A percentile compares a stretch with the other conserved stretches of the same genome.
Evolutionary conservation across 2,329 filamentous ascomycete species (phyloP).

Genomic region (Penicillium sp.): DNA sequence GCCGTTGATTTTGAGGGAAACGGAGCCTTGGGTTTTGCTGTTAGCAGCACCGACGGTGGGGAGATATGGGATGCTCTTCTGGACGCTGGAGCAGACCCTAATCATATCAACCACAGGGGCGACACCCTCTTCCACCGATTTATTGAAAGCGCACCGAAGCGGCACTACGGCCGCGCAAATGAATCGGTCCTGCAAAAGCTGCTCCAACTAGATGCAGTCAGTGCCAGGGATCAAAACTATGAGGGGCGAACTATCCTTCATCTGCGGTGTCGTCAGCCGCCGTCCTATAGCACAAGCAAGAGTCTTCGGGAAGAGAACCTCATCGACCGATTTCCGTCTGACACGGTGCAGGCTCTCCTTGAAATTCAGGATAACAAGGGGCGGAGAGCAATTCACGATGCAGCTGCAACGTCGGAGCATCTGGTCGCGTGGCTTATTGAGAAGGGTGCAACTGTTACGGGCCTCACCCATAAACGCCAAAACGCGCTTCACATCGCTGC

Average conservation of each 20-base stretch:
- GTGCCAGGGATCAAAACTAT: not conserved
- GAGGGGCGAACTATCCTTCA: not conserved
- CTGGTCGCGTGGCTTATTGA: not conserved
- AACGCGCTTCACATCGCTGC: not conserved
- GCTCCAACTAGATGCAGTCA: not conserved
- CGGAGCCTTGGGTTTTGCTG: not conserved
- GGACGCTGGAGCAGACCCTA: not conserved
- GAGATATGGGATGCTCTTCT: not conserved
- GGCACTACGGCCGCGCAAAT: not conserved
- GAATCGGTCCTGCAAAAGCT: not conserved
- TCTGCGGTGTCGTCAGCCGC: not conserved
- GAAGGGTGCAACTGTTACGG: not conserved
- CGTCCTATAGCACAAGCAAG: not conserved
- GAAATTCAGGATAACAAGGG: not conserved
- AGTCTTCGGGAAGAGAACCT: not conserved
- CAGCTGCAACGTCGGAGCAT: not conserved
- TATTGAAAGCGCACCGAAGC: not conserved
- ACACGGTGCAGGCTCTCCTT: not conserved
- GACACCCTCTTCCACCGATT: not conserved
- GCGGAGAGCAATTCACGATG: not conserved
- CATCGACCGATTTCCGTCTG: not conserved
- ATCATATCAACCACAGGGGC: not conserved
- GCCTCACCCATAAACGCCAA: not conserved
- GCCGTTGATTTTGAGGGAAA: not conserved
- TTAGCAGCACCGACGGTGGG: not conserved